Percentiles rank a stretch among this genome's conserved stretches.
These are phyloP conservation scores for Skeletonema tropicum DNA, from an alignment of 108 stramenopile genomes.

Conservation along the genomic window DNA sequence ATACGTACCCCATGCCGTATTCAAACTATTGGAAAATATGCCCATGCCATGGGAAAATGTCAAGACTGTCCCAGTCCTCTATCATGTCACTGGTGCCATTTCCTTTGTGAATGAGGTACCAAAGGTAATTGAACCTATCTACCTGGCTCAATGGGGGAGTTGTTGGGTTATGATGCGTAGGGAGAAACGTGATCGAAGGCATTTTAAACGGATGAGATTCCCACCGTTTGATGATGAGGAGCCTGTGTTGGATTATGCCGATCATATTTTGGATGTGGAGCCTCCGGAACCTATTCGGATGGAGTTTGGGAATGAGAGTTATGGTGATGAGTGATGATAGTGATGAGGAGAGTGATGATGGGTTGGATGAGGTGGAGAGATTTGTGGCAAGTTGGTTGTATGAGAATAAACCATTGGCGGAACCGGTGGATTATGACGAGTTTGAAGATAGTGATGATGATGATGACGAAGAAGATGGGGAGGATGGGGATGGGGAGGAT, in stretches of 20 bases:
- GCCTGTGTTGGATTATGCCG: constrained; percentile 98
- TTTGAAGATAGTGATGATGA: constrained; percentile 68
- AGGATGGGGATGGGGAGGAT: constrained; percentile 37
- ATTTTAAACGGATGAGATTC: constrained; percentile 99
- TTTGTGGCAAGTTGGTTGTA: constrained; percentile 81
- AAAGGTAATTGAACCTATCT: constrained; percentile 98
- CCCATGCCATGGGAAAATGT: constrained; percentile 97
- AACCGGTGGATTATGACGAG: constrained; percentile 65
- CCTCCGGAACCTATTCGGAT: constrained; percentile 88
- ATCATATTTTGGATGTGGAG: constrained; percentile 98
- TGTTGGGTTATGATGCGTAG: constrained; percentile 99
- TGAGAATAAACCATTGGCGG: constrained; percentile 68
- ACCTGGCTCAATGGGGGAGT: constrained; percentile 98
- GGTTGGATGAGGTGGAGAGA: constrained; percentile 60
- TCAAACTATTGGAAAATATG: constrained; percentile 99
- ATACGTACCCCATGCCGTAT: constrained; percentile 98
- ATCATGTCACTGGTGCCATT: constrained; percentile 99
- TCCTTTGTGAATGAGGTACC: constrained; percentile 98
- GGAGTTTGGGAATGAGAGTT: constrained; percentile 77
- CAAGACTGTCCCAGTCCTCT: constrained; percentile 93
- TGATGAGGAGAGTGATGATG: constrained; percentile 60
- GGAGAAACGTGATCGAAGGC: constrained; percentile 97
- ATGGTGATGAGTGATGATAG: constrained; percentile 46
- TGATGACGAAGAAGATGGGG: constrained; percentile 77
- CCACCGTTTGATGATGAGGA: constrained; percentile 99